phyloP scores from a whole-genome alignment of 192 early-diverging fungal genomes.

The Backusella sp. region DNA sequence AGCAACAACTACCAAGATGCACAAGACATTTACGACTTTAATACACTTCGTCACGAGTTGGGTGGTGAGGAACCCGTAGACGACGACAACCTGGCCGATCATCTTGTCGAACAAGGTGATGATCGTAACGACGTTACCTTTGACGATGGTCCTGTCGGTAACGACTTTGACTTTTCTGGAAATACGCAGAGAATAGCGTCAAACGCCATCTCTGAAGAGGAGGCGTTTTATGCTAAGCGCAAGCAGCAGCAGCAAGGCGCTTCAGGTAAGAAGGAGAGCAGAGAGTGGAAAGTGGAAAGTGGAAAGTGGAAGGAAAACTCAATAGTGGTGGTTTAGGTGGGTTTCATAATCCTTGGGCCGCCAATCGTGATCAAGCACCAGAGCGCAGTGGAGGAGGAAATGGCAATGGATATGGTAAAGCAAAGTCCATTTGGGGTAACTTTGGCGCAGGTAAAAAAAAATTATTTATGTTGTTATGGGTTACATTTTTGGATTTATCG shows the following conservation, averaged over 20 bases:
- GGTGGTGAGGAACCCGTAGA: background rate
- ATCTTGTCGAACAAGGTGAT: background rate
- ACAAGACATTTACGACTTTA: background rate
- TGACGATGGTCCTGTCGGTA: background rate
- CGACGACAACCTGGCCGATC: background rate
- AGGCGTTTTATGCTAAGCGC: conserved; percentile 6
- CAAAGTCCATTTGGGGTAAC: background rate
- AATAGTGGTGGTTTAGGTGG: background rate
- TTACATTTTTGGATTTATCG: background rate
- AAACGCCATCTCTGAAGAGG: background rate
- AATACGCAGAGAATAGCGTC: background rate
- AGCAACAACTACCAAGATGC: background rate
- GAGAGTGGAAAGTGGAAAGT: background rate
- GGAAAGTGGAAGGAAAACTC: background rate
- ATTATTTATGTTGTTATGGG: no score
- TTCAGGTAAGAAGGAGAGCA: background rate
- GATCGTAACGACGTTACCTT: background rate
- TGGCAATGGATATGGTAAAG: background rate
- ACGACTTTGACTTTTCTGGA: background rate
- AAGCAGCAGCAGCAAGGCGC: background rate
- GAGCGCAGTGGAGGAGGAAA: background rate
- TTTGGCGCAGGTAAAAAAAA: background rate
- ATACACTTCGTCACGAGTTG: background rate
- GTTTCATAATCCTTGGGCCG: background rate
- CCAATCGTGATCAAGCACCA: background rate